Evolutionary conservation across 495 filamentous ascomycete species (phyloP).

Genomic region (Trichoderma parareesei): DNA sequence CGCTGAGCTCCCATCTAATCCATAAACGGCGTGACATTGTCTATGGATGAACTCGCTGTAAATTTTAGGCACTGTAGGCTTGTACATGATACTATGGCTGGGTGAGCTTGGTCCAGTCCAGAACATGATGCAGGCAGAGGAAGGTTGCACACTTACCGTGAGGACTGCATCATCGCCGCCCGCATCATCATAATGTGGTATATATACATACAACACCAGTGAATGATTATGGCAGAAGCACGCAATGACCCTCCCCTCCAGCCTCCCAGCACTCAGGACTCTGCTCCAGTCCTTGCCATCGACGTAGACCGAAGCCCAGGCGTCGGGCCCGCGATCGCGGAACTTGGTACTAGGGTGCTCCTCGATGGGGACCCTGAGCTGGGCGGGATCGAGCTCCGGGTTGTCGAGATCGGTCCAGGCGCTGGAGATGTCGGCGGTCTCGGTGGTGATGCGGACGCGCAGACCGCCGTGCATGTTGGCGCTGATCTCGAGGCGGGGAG

Average conservation of each 20-base stretch:
- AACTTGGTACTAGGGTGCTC: slow-evolving; percentile 70
- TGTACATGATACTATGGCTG: slow-evolving; percentile 18
- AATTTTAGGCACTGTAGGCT: slow-evolving; percentile 14
- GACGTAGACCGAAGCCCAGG: slow-evolving; percentile 79
- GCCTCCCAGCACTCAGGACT: slow-evolving; percentile 78
- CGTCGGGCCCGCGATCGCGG: slow-evolving; percentile 50
- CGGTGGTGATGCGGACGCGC: slow-evolving; percentile 63
- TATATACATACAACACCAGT: slow-evolving; percentile 85
- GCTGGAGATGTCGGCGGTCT: slow-evolving; percentile 71
- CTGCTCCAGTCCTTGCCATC: slow-evolving; percentile 88
- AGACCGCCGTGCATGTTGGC: slow-evolving; percentile 91
- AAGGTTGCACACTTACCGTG: slow-evolving; percentile 48
- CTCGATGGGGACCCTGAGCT: slow-evolving; percentile 55
- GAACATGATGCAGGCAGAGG: neutral
- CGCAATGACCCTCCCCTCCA: slow-evolving; percentile 86
- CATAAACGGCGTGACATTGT: no score
- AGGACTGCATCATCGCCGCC: slow-evolving; percentile 65
- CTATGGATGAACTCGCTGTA: neutral
- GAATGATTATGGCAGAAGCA: slow-evolving; percentile 76
- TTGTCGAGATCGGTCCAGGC: slow-evolving; percentile 77
- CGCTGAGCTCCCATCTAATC: no score
- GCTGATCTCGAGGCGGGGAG: slow-evolving; percentile 65
- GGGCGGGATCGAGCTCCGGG: slow-evolving; percentile 68
- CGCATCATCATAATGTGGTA: slow-evolving; percentile 59
- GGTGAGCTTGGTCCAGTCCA: slow-evolving; percentile 6